Evolutionary conservation across 2,329 filamentous ascomycete genomes (phyloP), one percentile per base, ranked within the genome.

Genomic region (Aspergillus udagawae): DNA sequence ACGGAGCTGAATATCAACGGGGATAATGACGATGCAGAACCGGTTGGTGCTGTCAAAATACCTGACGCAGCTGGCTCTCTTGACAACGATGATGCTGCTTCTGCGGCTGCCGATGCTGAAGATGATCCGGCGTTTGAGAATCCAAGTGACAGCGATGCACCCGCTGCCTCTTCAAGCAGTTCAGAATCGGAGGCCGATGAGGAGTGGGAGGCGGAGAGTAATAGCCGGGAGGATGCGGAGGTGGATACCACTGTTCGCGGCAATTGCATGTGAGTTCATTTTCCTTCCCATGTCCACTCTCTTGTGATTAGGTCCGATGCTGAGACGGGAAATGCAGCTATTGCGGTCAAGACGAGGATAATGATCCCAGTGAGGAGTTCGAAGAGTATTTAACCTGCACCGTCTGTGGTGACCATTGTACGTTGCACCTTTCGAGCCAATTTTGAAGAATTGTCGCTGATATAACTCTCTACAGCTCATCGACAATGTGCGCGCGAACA

Each of bases 401-500:
- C 59, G 82, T 85, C 62, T 97, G 93, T 75, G 87, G 87, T 63
- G 89, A 93, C 70, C 89, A 91, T 75, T 87, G 92, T 96, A 80
- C 75, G 90, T 84, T 60, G 54, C 59, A 60, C 53, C 60, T 65
- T 63, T 58, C 60, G 62, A 51, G 49, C 62, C 52, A 55, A 58
- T 60, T 55, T 66, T 59, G 61, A 53, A 58, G 56, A 56, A 61
- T 55, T 54, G 54, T 62, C 65, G 62, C 67, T 72, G 61, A 73
- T 69, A 79, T 78, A 79, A 75, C 73, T 71, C 68, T 75, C 73
- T 75, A 71, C 79, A 96, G 93, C 92, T 69, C 93, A 97, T 79
- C 87, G 89, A 73, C 89, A 94, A 82, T 97, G 93, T 77, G 92
- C 91, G 57, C 86, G 88, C 70, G 84, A 89, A 71, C 84, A 85